These are phyloP conservation scores for Paracamarosporium sp. DNA, from an alignment of 2,329 filamentous ascomycete species.

Conservation along the genomic window DNA sequence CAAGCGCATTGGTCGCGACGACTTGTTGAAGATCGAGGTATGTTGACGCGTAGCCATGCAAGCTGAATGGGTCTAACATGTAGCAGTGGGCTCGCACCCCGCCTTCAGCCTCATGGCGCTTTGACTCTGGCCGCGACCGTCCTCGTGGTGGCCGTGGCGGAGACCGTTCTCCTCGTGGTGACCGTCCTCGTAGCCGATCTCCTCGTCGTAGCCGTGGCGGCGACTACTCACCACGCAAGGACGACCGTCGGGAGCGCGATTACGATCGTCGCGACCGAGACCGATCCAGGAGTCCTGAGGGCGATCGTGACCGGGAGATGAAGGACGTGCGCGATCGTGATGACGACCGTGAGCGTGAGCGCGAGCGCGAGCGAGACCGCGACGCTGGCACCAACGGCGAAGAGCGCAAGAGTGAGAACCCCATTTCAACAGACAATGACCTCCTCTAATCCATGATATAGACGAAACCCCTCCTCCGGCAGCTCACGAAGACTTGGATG, in stretches of 20 bases:
- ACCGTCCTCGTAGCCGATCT: constrained; percentile 50
- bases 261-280: constrained; percentile 63
- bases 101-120: constrained; percentile 97
- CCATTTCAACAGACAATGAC: constrained; percentile 23
- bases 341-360: constrained; percentile 47
- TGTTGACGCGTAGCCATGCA: constrained; percentile 31
- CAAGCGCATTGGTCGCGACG: constrained; percentile 95
- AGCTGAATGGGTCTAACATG: constrained; percentile 21
- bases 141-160: constrained; percentile 66
- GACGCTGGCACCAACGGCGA: constrained; percentile 82
- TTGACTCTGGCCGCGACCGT: constrained; percentile 74
- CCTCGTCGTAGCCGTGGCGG: constrained; percentile 62
- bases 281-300: constrained; percentile 52
- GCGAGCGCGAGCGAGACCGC: constrained; percentile 58
- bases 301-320: constrained; percentile 56
- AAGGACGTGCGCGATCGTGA: constrained; percentile 52
- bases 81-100: constrained; percentile 96
- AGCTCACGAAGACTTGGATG: constrained; percentile 92
- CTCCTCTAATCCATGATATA: constrained; percentile 45
- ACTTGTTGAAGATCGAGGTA: constrained; percentile 97
- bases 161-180: constrained; percentile 62
- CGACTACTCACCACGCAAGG: constrained; percentile 85
- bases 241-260: constrained; percentile 76
- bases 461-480: constrained; percentile 77
- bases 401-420: constrained; percentile 79